phyloP scores from a whole-genome alignment of 352 stramenopile species.

The Phytophthora megakarya region DNA sequence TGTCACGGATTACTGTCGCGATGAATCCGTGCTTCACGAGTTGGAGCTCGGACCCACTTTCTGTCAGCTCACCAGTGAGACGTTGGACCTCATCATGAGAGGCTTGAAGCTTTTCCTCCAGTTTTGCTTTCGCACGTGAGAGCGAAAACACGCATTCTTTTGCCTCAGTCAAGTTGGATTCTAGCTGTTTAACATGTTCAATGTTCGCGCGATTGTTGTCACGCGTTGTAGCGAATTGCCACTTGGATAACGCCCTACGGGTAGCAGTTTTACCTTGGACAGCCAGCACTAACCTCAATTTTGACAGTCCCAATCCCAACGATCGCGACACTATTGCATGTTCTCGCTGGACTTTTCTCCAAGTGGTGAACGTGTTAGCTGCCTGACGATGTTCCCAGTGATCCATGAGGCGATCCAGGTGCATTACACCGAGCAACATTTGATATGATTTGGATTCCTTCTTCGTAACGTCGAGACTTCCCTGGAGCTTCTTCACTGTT shows the following conservation, averaged over 20 bases:
- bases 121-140: conserved; percentile 59
- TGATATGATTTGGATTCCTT: conserved; percentile 9
- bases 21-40: conserved; percentile 79
- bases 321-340: conserved; percentile 6
- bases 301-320: conserved; percentile 24
- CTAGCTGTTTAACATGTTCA: conserved; percentile 32
- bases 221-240: conserved; percentile 35
- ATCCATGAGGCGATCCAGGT: conserved; percentile 31
- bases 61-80: conserved; percentile 45
- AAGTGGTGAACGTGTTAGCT: conserved; percentile 29
- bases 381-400: conserved; percentile 30
- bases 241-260: conserved; percentile 32
- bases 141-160: conserved; percentile 80
- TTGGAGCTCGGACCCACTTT: conserved; percentile 57
- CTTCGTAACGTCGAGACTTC: conserved; percentile 17
- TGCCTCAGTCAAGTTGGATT: conserved; percentile 49
- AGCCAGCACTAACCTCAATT: conserved; percentile 34
- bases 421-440: conserved; percentile 24
- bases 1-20: conserved; percentile 49
- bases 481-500: conserved; percentile 11
- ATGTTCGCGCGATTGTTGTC: conserved; percentile 29
- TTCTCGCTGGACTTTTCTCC: conserved; percentile 15
- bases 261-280: conserved; percentile 19
- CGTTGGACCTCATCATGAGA: conserved; percentile 39
- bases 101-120: conserved; percentile 60